A percentile compares a stretch with the other conserved stretches of the same genome.
These are phyloP conservation scores for Coniochaeta prunicola DNA, from an alignment of 2,329 filamentous ascomycete species.

Conservation along the genomic window DNA sequence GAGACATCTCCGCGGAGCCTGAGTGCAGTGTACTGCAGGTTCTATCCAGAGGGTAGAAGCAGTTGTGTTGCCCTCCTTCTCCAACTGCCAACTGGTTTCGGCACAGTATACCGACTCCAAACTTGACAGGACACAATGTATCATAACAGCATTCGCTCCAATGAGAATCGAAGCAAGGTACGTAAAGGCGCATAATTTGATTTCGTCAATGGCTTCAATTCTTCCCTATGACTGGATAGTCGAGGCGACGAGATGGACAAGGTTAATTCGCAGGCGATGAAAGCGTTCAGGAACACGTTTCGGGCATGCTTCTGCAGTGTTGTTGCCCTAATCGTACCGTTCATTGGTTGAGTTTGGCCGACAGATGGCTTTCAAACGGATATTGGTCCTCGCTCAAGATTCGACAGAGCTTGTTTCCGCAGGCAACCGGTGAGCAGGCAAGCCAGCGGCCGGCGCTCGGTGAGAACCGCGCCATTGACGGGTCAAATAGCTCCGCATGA, in stretches of 20 bases:
- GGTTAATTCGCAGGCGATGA: no score
- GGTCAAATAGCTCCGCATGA: not conserved
- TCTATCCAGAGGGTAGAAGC: not conserved
- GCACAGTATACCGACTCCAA: not conserved
- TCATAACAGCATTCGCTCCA: not conserved
- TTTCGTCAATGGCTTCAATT: not conserved
- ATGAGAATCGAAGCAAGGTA: no score
- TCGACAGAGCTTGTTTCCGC: not conserved
- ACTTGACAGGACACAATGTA: not conserved
- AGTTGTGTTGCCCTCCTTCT: not conserved
- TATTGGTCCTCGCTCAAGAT: not conserved
- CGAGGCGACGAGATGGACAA: not conserved
- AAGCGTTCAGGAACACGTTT: not conserved
- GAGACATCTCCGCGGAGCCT: slow-evolving; percentile 18
- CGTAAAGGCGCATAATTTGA: not conserved
- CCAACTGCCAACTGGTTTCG: not conserved
- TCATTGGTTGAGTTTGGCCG: no score
- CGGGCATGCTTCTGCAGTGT: not conserved
- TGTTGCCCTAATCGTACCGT: no score
- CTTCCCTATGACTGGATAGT: not conserved
- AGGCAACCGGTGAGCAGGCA: not conserved
- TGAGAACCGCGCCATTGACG: not conserved
- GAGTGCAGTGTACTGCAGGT: not conserved
- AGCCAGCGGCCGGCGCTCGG: not conserved
- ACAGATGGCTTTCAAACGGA: no score